Percentiles rank a stretch among this genome's conserved stretches.
These are phyloP conservation scores for Trichophaea hybrida DNA, from an alignment of 2,329 filamentous ascomycete genomes.

Conservation along the genomic window DNA sequence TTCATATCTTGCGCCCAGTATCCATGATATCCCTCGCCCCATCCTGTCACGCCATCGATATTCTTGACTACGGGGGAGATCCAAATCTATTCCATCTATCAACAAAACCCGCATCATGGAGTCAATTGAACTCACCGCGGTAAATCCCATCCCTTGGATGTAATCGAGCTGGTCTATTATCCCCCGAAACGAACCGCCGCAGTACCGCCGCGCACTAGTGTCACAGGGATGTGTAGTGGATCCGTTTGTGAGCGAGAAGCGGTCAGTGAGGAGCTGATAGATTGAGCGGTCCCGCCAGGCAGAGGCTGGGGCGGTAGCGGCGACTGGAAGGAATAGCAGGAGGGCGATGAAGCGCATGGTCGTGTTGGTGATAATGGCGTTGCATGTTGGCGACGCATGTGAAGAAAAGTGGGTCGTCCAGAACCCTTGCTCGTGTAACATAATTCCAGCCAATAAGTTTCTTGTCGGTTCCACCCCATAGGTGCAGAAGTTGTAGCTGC, in stretches of 20 bases:
- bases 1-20: slow-evolving; percentile 35
- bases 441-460: too few species aligned
- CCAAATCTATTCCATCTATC: slow-evolving; percentile 29
- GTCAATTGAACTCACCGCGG: slow-evolving; percentile 27
- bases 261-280: slow-evolving; percentile 24
- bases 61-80: slow-evolving; percentile 34
- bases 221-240: slow-evolving; percentile 26
- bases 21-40: slow-evolving; percentile 36
- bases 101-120: too few species aligned
- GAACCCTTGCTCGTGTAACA: too few species aligned
- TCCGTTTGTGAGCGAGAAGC: slow-evolving; percentile 27
- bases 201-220: slow-evolving; percentile 28
- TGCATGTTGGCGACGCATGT: too few species aligned
- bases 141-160: slow-evolving; percentile 34
- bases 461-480: too few species aligned
- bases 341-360: not conserved
- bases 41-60: slow-evolving; percentile 32
- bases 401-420: too few species aligned
- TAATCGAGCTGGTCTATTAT: slow-evolving; percentile 34
- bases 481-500: too few species aligned
- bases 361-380: too few species aligned
- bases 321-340: not conserved
- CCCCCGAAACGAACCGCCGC: slow-evolving; percentile 33
- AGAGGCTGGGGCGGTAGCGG: slow-evolving; percentile 9
- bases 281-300: slow-evolving; percentile 22